Evolutionary conservation across 2,329 filamentous ascomycete genomes (phyloP), one percentile per base, ranked within the genome.

Genomic region (Colletotrichum coccodes): DNA sequence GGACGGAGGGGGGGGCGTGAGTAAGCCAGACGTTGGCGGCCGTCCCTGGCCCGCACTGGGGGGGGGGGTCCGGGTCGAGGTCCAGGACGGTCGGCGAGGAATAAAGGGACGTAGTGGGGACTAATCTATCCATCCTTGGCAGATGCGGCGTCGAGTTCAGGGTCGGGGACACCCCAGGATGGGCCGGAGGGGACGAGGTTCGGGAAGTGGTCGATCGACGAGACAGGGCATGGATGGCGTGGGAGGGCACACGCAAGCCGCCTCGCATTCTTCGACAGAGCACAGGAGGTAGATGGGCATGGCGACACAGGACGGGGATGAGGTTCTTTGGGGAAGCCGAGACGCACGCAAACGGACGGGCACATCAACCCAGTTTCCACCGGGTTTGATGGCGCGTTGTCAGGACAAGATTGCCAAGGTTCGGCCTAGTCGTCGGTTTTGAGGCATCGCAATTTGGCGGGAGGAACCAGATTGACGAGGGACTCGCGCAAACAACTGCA

Each of bases 291-390:
- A 28, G 26, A 58, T 28, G 23, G 32, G 28, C 16, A 53, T 65
- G 63, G 61, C 63, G 57, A 65, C 63, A 65, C 38, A 23, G 1
- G 7, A 30, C 6, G 14, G 26, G 28, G 28, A 50, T 18, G 47
- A 50, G 47, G 4, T 47, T 47, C 16, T 50, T 50, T 18, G 7
- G 5, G 36, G 12, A 16, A 16, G 36, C 12, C 36, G 36, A 14
- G 36, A 38, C 36, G 11, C 12, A 16, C 11, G 12, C 36, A n/a
- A n/a, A n/a, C 12, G 3, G 36, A 16, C 36, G 36, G 36, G 36
- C 9, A 16, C n/a, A n/a, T n/a, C n/a, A n/a, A n/a, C n/a, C n/a
- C n/a, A n/a, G n/a, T n/a, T n/a, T n/a, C n/a, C n/a, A n/a, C n/a
- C n/a, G n/a, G n/a, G n/a, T n/a, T n/a, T n/a, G 34, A 36, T 36